A percentile compares a stretch with the other conserved stretches of the same genome.
Conservation (phyloP, 306 rosid genomes). For the Ceratonia siliqua region DNA sequence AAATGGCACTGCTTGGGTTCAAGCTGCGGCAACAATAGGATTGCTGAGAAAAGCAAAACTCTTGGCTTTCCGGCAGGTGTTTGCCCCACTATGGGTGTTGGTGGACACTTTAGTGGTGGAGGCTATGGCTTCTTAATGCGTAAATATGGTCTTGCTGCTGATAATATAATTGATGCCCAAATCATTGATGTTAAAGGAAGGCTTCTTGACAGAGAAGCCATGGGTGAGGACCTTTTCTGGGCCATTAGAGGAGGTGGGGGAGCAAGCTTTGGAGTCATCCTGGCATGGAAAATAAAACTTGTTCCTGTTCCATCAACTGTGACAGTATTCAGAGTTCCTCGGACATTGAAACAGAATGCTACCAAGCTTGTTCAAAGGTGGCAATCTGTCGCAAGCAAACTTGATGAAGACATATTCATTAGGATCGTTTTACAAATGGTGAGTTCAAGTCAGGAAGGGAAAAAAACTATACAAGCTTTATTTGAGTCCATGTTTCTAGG, state of each 20-base stretch:
- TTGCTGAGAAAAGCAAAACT: conserved; percentile 44
- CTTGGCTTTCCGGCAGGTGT: conserved; percentile 54
- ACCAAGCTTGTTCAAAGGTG: conserved; percentile 47
- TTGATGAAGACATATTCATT: conserved; percentile 33
- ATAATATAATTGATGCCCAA: conserved; percentile 49
- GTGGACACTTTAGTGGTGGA: conserved; percentile 63
- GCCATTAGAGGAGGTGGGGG: conserved; percentile 64
- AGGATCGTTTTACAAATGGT: conserved; percentile 35
- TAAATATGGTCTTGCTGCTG: conserved; percentile 53
- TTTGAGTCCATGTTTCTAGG: conserved; percentile 47
- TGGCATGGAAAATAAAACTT: conserved; percentile 43
- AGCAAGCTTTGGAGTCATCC: conserved; percentile 54
- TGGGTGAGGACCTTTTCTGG: conserved; percentile 70
- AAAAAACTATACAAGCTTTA: conserved; percentile 18
- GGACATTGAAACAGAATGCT: conserved; percentile 33
- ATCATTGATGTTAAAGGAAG: conserved; percentile 45
- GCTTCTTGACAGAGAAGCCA: conserved; percentile 45
- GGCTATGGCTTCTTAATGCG: conserved; percentile 61
- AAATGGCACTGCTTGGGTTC: conserved; percentile 49
- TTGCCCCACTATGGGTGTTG: conserved; percentile 54
- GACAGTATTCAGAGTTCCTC: conserved; percentile 39
- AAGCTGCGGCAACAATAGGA: conserved; percentile 58
- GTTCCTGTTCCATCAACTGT: conserved; percentile 50
- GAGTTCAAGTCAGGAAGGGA: conserved; percentile 24
- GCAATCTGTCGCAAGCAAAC: conserved; percentile 36